Evolutionary conservation across 208 protist species (phyloP), one percentile per base, ranked within the genome.

Genomic region (Blechomonas ayalai): DNA sequence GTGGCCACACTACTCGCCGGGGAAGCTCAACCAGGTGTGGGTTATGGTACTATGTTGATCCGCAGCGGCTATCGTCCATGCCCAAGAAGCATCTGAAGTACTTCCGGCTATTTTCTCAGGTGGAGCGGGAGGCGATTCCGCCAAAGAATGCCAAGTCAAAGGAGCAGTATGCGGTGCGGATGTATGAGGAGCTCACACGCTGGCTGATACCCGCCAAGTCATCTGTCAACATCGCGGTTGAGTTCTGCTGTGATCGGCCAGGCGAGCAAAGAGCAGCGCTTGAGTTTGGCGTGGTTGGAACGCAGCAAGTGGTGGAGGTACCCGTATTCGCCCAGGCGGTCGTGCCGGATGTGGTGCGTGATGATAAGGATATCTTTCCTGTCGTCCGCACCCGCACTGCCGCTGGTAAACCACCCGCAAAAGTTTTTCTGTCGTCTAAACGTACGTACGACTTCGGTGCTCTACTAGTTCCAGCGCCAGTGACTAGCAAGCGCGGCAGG

Each of bases 371-470:
- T 41, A 85, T 97, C 49, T 98, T 97, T 58, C 50, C 72, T 1
- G 29, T 64, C 15, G 64, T 64, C 8, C 67, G 58, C 36, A 20
- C 63, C 19, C 78, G 75, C 2, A 15, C 64, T 42, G 20, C 29
- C 23, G 37, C 43, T 10, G 59, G 66, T 13, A 48, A 46, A 29
- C 57, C 53, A 26, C 22, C 64, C 15, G 58, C 79, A n/a, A 82
- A 81, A 41, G 75, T 78, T 15, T 92, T 79, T 64, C 10, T 90
- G 24, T 43, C 52, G 12, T 67, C 68, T 9, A 83, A 76, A 58
- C 61, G 74, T 10, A 23, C 70, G 0, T 98, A 96, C 60, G 90
- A 98, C 52, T 98, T 97, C 73, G 96, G 96, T 8, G 83, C 96
- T 6, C 71, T 98, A 26, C 85, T 98, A 6, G 65, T 96, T 20